These are phyloP conservation scores for Daedaleopsis nitida DNA, from an alignment of 768 basidiomycete genomes.

Conservation along the genomic window DNA sequence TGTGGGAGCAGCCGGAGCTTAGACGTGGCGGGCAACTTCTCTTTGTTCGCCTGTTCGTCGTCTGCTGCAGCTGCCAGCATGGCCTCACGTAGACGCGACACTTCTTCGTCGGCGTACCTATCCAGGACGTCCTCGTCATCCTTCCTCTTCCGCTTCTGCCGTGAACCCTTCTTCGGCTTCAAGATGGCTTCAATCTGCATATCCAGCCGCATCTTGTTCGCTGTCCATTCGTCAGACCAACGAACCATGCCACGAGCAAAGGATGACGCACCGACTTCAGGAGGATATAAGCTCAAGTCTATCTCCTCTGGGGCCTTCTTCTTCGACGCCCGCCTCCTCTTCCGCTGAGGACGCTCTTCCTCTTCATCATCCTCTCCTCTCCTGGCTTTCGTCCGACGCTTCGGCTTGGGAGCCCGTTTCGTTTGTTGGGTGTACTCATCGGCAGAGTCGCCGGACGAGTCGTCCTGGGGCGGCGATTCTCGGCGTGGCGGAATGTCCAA, in stretches of 20 bases:
- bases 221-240: conserved; percentile 41
- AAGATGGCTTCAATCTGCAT: conserved; percentile 87
- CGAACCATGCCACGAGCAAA: background rate
- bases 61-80: conserved; percentile 88
- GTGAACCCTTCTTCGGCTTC: conserved; percentile 71
- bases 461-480: conserved; percentile 34
- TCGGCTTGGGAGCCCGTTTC: conserved; percentile 23
- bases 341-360: conserved; percentile 34
- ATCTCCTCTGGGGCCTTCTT: conserved; percentile 51
- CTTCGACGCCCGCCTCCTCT: conserved; percentile 56
- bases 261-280: conserved; percentile 65
- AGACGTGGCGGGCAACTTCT: conserved; percentile 77
- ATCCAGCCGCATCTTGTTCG: conserved; percentile 74
- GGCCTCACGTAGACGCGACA: conserved; percentile 80
- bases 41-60: conserved; percentile 78
- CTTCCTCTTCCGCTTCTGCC: conserved; percentile 71
- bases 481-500: conserved; percentile 44
- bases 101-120: conserved; percentile 86
- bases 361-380: conserved; percentile 33
- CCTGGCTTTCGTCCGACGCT: conserved; percentile 21
- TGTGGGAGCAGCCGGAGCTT: conserved; percentile 87
- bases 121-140: conserved; percentile 84
- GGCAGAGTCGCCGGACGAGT: conserved; percentile 44
- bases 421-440: conserved; percentile 53
- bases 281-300: conserved; percentile 68